Evolutionary conservation across 805 yeast species (phyloP), one percentile per base, ranked within the genome.

Genomic region (Sugiyamaella smithiae): DNA sequence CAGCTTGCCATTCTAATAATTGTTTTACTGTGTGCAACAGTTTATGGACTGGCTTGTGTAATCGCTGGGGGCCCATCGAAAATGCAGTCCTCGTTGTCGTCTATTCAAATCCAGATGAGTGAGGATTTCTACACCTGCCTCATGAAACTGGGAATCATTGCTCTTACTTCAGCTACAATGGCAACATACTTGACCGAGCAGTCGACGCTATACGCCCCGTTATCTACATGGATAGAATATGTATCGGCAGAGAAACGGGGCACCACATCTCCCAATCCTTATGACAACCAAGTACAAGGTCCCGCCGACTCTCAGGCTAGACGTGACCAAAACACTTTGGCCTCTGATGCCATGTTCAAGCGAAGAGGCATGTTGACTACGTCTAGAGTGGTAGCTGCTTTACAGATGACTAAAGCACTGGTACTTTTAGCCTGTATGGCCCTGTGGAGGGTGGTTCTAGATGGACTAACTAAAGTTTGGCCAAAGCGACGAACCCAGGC

Each of bases 51-150:
- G 38, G 90, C 95, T 0, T 72, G 80, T 0, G 41, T 82, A 4
- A 73, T 80, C n/a, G 80, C 82, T 68, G 82, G 67, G 22, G 70
- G 63, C 40, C 70, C 61, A 43, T 60, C 52, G 54, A 71, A 60
- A 63, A 70, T 54, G 50, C 72, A 54, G 67, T 74, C 64, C 46
- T 77, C 59, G 48, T 65, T 59, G 55, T 52, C 49, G 19, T 50
- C 66, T 2, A 50, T 65, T 37, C 65, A 63, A 37, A 48, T 72
- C 12, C 70, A 66, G 23, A 43, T 76, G 49, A 61, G 71, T 26
- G 88, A 84, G 58, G 90, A 85, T 65, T 85, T 85, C 60, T 80
- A 81, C 60, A 74, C 85, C 0, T 78, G 82, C 0, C 65, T 81
- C 46, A 69, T 78, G 55, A 79, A 80, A 58, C 64, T 81, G 43